Evolutionary conservation across 345 rosid genomes (phyloP), one percentile per base, ranked within the genome.

Genomic region (Populus simonii): DNA sequence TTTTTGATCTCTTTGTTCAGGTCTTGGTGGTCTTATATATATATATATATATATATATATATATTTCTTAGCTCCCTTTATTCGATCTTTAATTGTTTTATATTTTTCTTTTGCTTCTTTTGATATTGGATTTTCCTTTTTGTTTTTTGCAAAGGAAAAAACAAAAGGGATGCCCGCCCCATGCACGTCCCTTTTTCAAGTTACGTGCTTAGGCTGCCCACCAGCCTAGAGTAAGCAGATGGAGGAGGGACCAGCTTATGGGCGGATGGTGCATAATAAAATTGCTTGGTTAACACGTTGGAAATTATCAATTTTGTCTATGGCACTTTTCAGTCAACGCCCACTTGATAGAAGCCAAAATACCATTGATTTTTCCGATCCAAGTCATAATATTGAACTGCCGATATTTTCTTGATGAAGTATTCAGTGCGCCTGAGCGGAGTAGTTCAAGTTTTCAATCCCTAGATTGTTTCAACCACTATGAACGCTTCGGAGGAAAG

Each of bases 81-180:
- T 45, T 70, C 38, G 27, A n/a, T n/a, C 70, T 41, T 77, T 27
- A 8, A 15, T 70, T 39, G 8, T 57, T 23, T 41, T 76, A 4
- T 57, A 10, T 31, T 20, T 29, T 33, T 63, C 15, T 59, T 65
- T 74, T 20, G 4, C 68, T 59, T 68, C 82, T 79, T 79, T 74
- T 69, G 53, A 68, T 59, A 47, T 31, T 55, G 74, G 82, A 79
- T 59, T 73, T 61, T 59, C 51, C 59, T 39, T 68, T 17, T 73
- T 62, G 43, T 68, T 38, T 53, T 41, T 68, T 55, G 15, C 17
- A 7, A 70, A 71, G 36, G 38, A 15, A 45, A 70, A 43, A 25
- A 13, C 31, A 35, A 18, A 29, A 51, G 16, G 39, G 38, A 66
- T 25, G 17, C 35, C 17, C 55, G 25, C 3, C n/a, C 51, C 75